These are phyloP conservation scores for Vitis hybrid DNA, from an alignment of 177 flowering plant genomes.

Conservation along the genomic window DNA sequence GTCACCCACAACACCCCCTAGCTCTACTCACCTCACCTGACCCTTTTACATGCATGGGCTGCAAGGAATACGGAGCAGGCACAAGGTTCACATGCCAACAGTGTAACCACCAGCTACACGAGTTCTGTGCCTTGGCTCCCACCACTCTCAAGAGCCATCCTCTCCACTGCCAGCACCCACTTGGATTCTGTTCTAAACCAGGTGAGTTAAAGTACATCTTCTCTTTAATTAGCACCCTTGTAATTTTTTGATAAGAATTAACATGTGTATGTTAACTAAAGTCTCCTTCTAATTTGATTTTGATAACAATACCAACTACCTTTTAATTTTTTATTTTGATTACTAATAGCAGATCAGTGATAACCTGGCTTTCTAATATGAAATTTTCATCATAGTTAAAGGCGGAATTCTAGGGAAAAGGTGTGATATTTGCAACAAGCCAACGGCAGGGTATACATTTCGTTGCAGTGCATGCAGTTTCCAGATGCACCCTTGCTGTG, in stretches of 20 bases:
- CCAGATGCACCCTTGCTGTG: conserved; percentile 83
- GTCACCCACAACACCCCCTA: conserved; percentile 60
- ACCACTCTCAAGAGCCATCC: conserved; percentile 55
- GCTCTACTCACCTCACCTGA: conserved; percentile 31
- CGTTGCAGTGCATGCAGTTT: conserved; percentile 64
- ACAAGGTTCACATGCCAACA: conserved; percentile 47
- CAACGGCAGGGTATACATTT: conserved; percentile 56
- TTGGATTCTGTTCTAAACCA: conserved; percentile 53
- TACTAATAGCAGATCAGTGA: too few relatives aligned
- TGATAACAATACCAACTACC: too few relatives aligned
- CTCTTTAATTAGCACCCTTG: too few relatives aligned
- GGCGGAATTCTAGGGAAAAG: conserved; percentile 52
- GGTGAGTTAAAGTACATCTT: conserved; percentile 20
- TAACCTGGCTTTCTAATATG: too few relatives aligned
- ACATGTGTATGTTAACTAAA: background rate
- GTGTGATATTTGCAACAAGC: conserved; percentile 65
- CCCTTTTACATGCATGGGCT: conserved; percentile 64
- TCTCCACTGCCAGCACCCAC: conserved; percentile 67
- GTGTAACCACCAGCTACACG: conserved; percentile 73
- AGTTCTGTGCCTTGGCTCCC: conserved; percentile 71
- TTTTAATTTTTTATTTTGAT: too few relatives aligned
- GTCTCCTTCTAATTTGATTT: too few relatives aligned
- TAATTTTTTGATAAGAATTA: background rate
- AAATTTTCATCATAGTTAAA: conserved; percentile 18
- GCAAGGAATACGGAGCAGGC: conserved; percentile 85